Conservation (phyloP, 2,329 filamentous ascomycete species). For the Endothia cerciana region DNA sequence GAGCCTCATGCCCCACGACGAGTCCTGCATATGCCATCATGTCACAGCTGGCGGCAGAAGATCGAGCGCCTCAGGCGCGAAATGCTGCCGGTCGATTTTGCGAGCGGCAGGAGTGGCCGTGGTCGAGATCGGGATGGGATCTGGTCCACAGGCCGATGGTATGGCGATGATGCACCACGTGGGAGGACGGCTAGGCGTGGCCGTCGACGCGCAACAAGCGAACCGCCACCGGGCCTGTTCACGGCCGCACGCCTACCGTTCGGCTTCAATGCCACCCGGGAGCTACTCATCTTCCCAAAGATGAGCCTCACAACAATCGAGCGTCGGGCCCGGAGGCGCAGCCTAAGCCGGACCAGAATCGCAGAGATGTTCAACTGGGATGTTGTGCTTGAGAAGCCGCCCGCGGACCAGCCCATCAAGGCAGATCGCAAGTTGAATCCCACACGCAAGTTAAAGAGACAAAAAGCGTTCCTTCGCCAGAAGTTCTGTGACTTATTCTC, state of each 20-base stretch:
- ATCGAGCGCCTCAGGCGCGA: not conserved
- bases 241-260: slow-evolving; percentile 31
- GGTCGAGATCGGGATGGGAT: slow-evolving; percentile 14
- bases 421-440: not conserved
- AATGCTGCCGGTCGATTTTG: slow-evolving; percentile 15
- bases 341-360: slow-evolving; percentile 42
- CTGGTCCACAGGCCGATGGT: slow-evolving; percentile 20
- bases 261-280: slow-evolving; percentile 31
- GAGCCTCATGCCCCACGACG: slow-evolving; percentile 10
- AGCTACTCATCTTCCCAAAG: slow-evolving; percentile 42
- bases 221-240: slow-evolving; percentile 28
- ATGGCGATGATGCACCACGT: slow-evolving; percentile 2
- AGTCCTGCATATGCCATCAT: slow-evolving; percentile 14
- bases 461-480: not conserved
- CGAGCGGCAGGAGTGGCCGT: slow-evolving; percentile 14
- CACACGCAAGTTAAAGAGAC: rapidly evolving
- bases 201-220: slow-evolving; percentile 22
- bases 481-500: not conserved
- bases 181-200: slow-evolving; percentile 9
- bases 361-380: slow-evolving; percentile 41
- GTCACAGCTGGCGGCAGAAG: slow-evolving; percentile 6
- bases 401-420: not conserved
- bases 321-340: slow-evolving; percentile 39
- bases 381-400: slow-evolving; percentile 7
- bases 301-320: slow-evolving; percentile 38